A percentile compares a stretch with the other conserved stretches of the same genome.
Evolutionary conservation across 2,329 filamentous ascomycete genomes (phyloP).

Genomic region (Magnaporthiopsis incrustans): DNA sequence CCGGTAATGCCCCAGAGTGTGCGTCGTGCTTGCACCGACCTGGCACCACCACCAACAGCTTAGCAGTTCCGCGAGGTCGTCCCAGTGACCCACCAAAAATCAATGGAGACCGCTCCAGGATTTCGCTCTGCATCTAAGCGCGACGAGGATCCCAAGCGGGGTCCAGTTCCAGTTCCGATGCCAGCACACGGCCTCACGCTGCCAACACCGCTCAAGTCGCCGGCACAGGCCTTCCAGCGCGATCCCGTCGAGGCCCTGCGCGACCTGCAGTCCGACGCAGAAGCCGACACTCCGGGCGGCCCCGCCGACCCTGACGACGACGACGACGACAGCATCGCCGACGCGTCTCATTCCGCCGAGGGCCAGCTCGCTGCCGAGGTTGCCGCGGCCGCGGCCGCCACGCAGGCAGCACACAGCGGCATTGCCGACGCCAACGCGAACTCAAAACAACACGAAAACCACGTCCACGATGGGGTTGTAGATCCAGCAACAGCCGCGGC

Average conservation of each 20-base stretch:
- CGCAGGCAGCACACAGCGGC: neutral
- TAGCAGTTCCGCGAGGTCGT: neutral
- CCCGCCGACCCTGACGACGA: constrained; percentile 3
- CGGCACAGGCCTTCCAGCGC: constrained; percentile 5
- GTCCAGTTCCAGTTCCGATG: constrained; percentile 4
- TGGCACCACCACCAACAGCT: neutral
- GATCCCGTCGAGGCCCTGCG: constrained; percentile 6
- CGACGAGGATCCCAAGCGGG: constrained; percentile 8
- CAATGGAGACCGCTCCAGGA: constrained; percentile 7
- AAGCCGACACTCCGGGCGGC: neutral
- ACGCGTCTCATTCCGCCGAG: constrained; percentile 4
- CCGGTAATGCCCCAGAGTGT: neutral
- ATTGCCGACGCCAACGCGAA: neutral
- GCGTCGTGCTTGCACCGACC: neutral
- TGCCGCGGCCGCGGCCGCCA: no score
- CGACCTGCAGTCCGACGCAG: constrained; percentile 6
- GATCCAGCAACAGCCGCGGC: neutral
- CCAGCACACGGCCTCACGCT: constrained; percentile 6
- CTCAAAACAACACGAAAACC: neutral
- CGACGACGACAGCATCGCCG: constrained; percentile 2
- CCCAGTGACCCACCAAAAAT: constrained; percentile 7
- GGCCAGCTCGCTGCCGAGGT: neutral
- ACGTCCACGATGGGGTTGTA: neutral
- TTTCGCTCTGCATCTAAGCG: constrained; percentile 5
- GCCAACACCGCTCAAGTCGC: constrained; percentile 8